Evolutionary conservation across 2,329 filamentous ascomycete species (phyloP), one percentile per base, ranked within the genome.

Genomic region (Trichoderma koningiopsis): DNA sequence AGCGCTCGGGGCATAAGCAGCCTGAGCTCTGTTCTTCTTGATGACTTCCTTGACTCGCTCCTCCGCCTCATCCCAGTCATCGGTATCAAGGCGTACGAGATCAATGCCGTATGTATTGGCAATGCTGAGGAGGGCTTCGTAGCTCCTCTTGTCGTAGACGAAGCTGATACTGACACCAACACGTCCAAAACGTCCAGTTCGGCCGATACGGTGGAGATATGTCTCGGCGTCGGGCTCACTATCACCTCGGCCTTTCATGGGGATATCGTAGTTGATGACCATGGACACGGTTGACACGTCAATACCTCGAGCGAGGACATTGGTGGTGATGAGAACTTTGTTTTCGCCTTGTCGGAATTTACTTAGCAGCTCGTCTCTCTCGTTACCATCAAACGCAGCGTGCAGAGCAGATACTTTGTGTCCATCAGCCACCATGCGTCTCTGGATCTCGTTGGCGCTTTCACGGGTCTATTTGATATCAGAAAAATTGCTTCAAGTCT

Each of bases 311-410:
- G 96, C 92, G 70, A 99, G 87, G 47, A 99, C 94, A 77, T 99
- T 99, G 74, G 96, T 99, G 1, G 96, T 96, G 77, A 99, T 97
- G 71, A 99, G 90, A 10, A 99, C 96, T 83, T 99, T 99, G 76
- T 93, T 93, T 70, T 91, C 87, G 49, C 95, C 95, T 56, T 83
- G 87, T 70, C 96, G 90, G 87, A 99, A 99, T 69, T 92, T 88
- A 76, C 95, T 89, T 71, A 99, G 90, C 71, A 98, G 88, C 0
- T 86, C 82, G 76, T 99, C 96, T 81, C 96, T 92, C 76, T 94
- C 90, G 40, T 82, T 82, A 31, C 94, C 94, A 72, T 98, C 94
- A 71, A 95, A 90, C 49, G 91, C 94, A 77, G 94, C 94, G 74
- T 96, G 96, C 71, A 99, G 84, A 27, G 93, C 94, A 5, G 92